Percentiles rank a stretch among this genome's conserved stretches.
Conservation (phyloP, 164 flowering plant genomes). For the Aristolochia fimbriata region DNA sequence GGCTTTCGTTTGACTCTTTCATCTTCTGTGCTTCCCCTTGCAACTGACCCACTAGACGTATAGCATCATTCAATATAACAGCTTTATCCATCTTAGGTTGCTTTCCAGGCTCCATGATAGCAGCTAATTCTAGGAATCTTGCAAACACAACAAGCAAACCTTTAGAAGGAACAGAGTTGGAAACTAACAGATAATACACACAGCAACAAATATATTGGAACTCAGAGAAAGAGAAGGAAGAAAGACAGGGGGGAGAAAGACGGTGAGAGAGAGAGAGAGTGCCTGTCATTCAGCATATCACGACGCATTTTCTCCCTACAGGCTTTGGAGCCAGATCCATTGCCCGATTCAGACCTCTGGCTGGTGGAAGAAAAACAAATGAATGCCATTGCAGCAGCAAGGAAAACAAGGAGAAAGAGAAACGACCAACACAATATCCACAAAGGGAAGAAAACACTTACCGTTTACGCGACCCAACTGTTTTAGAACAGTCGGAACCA, state of each 20-base stretch:
- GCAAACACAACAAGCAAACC: constrained; percentile 1
- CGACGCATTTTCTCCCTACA: constrained; percentile 70
- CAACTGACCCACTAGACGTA: constrained; percentile 71
- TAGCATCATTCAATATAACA: constrained; percentile 79
- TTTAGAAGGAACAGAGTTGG: neutral
- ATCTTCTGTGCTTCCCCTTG: constrained; percentile 67
- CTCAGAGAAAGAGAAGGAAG: no score
- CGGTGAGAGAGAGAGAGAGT: constrained; percentile 3
- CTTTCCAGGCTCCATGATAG: constrained; percentile 80
- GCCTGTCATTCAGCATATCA: constrained; percentile 69
- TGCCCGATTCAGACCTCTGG: constrained; percentile 32
- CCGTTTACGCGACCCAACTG: constrained; percentile 49
- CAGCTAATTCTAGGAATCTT: constrained; percentile 79
- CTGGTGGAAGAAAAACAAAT: constrained; percentile 18
- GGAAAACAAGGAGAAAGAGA: no score
- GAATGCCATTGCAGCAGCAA: neutral
- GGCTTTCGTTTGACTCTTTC: constrained; percentile 66
- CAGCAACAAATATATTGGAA: no score
- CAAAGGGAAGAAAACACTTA: constrained; percentile 8
- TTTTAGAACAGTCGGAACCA: constrained; percentile 34
- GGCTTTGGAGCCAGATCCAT: constrained; percentile 56
- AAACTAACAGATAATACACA: neutral
- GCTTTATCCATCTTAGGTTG: constrained; percentile 84
- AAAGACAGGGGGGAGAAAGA: no score
- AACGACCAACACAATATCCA: neutral